A percentile compares a stretch with the other conserved stretches of the same genome.
These are phyloP conservation scores for Flaveria robusta DNA, from an alignment of 129 eudicot genomes.

Conservation along the genomic window DNA sequence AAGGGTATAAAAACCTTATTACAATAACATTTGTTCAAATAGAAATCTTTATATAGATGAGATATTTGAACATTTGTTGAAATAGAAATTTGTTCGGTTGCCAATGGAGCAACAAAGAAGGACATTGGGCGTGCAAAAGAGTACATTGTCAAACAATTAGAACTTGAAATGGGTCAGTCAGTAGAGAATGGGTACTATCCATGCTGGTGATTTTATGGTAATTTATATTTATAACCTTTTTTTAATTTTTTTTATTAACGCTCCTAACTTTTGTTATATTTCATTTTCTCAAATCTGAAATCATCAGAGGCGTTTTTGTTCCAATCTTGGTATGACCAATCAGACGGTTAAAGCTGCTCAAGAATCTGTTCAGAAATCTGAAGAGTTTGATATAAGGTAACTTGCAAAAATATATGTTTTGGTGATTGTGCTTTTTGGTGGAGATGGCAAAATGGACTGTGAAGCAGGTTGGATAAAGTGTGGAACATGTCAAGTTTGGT, in stretches of 20 bases:
- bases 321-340: conserved; percentile 87
- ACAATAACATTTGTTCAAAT: conserved; percentile 32
- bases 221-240: conserved; percentile 2
- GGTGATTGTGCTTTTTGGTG: background rate
- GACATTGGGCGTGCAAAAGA: conserved; percentile 95
- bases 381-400: conserved; percentile 88
- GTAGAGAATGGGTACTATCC: conserved; percentile 91
- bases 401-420: background rate
- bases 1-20: conserved; percentile 61
- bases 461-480: background rate
- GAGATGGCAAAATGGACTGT: background rate
- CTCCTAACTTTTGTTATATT: background rate
- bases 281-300: conserved; percentile 16
- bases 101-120: conserved; percentile 92
- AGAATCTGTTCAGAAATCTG: conserved; percentile 76
- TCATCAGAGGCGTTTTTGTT: conserved; percentile 86
- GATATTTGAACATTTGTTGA: conserved; percentile 61
- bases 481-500: background rate
- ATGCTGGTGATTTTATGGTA: conserved; percentile 96
- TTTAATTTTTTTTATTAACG: background rate
- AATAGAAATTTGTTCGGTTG: conserved; percentile 92
- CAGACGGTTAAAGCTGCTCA: conserved; percentile 93
- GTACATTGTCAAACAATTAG: conserved; percentile 78
- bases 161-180: conserved; percentile 84
- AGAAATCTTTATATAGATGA: conserved; percentile 44